Evolutionary conservation across 768 basidiomycete genomes (phyloP).

Genomic region (Terana coerulea): DNA sequence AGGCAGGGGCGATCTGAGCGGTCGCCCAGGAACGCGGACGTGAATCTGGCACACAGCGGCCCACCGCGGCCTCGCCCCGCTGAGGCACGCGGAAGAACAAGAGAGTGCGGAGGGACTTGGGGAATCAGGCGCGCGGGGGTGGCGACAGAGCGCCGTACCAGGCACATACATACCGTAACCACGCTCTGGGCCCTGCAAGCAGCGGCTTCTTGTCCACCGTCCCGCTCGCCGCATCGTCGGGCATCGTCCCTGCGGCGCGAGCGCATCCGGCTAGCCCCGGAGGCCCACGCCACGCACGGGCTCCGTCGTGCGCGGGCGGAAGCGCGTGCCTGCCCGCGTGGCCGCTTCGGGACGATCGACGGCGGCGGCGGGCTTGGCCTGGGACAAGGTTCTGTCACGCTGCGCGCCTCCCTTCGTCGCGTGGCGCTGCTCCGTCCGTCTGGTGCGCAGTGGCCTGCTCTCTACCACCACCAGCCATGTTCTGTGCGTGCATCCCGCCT

Average conservation of each 20-base stretch:
- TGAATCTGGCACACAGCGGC: too few relatives aligned
- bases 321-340: constrained; percentile 1
- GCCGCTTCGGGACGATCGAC: constrained; percentile 2
- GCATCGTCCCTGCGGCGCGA: neutral
- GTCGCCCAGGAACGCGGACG: too few relatives aligned
- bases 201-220: too few relatives aligned
- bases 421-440: neutral
- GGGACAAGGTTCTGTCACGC: constrained; percentile 7
- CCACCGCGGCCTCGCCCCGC: too few relatives aligned
- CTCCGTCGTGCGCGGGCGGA: neutral
- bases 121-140: too few relatives aligned
- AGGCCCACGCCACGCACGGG: neutral
- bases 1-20: too few relatives aligned
- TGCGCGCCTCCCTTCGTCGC: constrained; percentile 5
- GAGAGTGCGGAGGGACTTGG: too few relatives aligned
- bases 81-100: too few relatives aligned
- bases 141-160: too few relatives aligned
- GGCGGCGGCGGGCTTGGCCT: neutral
- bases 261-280: neutral
- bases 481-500: constrained; percentile 26
- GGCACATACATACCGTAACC: too few relatives aligned
- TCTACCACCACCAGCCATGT: constrained; percentile 19
- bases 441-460: neutral
- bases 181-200: too few relatives aligned
- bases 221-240: too few relatives aligned